Evolutionary conservation across 352 stramenopile species (phyloP).

Genomic region (Pythium insidiosum): DNA sequence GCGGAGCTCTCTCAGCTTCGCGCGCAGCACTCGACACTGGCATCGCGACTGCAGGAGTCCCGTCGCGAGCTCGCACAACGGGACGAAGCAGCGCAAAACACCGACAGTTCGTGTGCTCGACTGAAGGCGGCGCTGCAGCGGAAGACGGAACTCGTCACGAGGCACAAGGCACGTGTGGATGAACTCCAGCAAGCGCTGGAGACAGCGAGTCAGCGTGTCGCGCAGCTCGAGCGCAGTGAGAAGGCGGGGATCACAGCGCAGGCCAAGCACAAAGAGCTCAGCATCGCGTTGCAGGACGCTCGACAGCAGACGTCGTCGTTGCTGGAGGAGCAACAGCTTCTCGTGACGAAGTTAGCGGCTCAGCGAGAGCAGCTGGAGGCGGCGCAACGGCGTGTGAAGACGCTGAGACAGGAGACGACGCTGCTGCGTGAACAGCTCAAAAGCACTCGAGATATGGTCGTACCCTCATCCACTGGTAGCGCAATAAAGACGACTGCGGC

Average conservation of each 20-base stretch:
- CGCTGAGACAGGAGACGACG: constrained; percentile 24
- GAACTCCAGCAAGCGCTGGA: constrained; percentile 23
- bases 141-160: constrained; percentile 34
- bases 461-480: too few species aligned
- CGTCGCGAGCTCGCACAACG: constrained; percentile 22
- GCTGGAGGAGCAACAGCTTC: too few species aligned
- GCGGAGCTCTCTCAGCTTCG: constrained; percentile 22
- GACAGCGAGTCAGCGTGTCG: constrained; percentile 11
- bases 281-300: constrained; percentile 22
- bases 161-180: constrained; percentile 27
- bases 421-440: constrained; percentile 19
- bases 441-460: constrained; percentile 4
- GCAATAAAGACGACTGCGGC: too few species aligned
- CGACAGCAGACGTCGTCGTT: constrained; percentile 21
- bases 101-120: constrained; percentile 20
- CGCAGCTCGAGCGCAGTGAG: constrained; percentile 16
- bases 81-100: constrained; percentile 9
- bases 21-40: constrained; percentile 18
- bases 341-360: too few species aligned
- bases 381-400: constrained; percentile 24
- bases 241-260: constrained; percentile 19
- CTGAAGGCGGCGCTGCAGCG: constrained; percentile 29
- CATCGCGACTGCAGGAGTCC: constrained; percentile 23
- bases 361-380: constrained; percentile 11
- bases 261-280: constrained; percentile 34